These are phyloP conservation scores for Rubroboletus pulcherrimus DNA, from an alignment of 768 basidiomycete genomes.

Conservation along the genomic window DNA sequence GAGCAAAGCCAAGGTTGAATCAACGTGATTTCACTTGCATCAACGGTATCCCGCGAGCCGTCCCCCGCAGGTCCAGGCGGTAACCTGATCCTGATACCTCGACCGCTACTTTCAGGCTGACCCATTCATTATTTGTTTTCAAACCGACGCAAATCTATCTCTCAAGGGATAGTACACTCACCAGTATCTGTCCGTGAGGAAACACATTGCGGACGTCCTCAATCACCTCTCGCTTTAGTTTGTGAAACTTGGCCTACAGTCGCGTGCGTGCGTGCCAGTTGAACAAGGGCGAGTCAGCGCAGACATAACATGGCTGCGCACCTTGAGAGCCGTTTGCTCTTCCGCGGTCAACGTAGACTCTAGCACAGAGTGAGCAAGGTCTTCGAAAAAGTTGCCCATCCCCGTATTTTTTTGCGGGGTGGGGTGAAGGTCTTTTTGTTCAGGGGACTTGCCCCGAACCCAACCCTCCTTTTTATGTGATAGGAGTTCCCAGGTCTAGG, in stretches of 20 bases:
- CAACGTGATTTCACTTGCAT: constrained; percentile 5
- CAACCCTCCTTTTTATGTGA: constrained; percentile 2
- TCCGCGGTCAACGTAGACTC: constrained; percentile 20
- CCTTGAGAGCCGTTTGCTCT: constrained; percentile 26
- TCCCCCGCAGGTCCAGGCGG: constrained; percentile 16
- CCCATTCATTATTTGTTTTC: not conserved
- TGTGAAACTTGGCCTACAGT: constrained; percentile 28
- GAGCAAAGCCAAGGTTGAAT: not conserved
- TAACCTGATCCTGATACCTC: constrained; percentile 20
- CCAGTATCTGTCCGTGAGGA: constrained; percentile 29
- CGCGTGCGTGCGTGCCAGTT: not conserved
- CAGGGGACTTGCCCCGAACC: no score
- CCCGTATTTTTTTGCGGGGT: not conserved
- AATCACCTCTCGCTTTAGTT: constrained; percentile 27
- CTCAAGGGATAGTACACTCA: constrained; percentile 3
- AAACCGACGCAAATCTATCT: not conserved
- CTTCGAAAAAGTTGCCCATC: constrained; percentile 32
- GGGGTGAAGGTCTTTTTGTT: not conserved
- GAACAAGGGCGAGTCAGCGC: not conserved
- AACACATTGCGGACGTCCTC: constrained; percentile 26
- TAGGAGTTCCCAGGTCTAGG: not conserved
- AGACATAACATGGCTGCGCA: not conserved
- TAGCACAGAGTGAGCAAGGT: constrained; percentile 21
- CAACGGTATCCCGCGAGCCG: not conserved
- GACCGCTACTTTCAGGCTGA: constrained; percentile 25